Evolutionary conservation across 129 eudicot genomes (phyloP).

Genomic region (Cynara cardunculus): DNA sequence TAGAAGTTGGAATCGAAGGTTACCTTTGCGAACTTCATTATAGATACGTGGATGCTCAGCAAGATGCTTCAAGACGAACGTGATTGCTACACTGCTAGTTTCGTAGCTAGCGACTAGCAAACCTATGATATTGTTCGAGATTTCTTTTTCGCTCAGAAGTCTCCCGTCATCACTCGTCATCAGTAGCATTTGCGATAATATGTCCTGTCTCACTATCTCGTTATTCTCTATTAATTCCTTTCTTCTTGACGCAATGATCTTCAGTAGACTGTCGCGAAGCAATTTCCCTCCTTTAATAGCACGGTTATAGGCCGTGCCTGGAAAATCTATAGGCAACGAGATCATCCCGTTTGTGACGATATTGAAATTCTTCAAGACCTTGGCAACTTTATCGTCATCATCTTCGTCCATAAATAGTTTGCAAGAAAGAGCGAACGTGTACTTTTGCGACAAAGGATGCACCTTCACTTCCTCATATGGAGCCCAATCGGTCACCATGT

Average conservation of each 20-base stretch:
- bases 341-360: constrained; percentile 29
- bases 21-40: constrained; percentile 36
- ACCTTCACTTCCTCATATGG: constrained; percentile 25
- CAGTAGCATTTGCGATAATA: constrained; percentile 35
- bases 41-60: constrained; percentile 42
- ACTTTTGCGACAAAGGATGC: constrained; percentile 30
- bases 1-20: not conserved
- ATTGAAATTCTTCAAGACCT: constrained; percentile 15
- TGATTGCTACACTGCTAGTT: constrained; percentile 35
- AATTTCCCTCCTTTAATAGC: constrained; percentile 32
- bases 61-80: constrained; percentile 40
- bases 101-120: constrained; percentile 37
- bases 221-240: constrained; percentile 22
- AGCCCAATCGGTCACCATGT: constrained; percentile 30
- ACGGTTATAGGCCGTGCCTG: constrained; percentile 32
- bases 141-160: constrained; percentile 28
- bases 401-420: constrained; percentile 32
- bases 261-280: constrained; percentile 18
- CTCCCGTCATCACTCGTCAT: constrained; percentile 25
- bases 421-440: constrained; percentile 36
- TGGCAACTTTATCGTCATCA: constrained; percentile 14
- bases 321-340: constrained; percentile 35
- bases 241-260: constrained; percentile 27
- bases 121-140: constrained; percentile 36
- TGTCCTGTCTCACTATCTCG: constrained; percentile 12